Base-by-base conservation (phyloP, 2,329 filamentous ascomycete genomes). In the Penicillium nordicum region DNA sequence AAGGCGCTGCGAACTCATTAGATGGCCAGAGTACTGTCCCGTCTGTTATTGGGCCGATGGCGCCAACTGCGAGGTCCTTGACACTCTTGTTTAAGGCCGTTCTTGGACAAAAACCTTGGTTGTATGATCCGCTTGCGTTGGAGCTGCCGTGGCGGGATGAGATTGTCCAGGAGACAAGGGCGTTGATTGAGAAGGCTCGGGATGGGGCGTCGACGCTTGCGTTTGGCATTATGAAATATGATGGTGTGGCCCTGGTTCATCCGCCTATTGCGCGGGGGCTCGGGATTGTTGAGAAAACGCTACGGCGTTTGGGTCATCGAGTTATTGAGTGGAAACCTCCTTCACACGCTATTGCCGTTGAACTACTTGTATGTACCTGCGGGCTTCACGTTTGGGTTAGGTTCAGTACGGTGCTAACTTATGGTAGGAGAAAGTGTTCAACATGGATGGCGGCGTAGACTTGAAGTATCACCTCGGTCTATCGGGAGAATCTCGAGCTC, bases 141-240 rank as follows among this genome's bases (percentile, higher is more conserved):
- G 84, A 88, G 21, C 76, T 90, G 0, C 87, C 87, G 0, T 90
- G 86, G 82, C 79, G 86, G 2, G 71, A 80, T 25, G 76, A 82
- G 3, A 46, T 74, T 30, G 75, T 72, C 40, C 52, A 69, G 21
- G 61, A 69, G 40, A 71, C 71, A 0, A 62, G 60, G 65, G 70
- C 78, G 11, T 68, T 79, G 2, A 76, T 80, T 21, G 65, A 73
- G 14, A 67, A 66, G 3, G 70, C 71, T 1, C 65, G 63, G 1
- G 62, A 64, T 1, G 69, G 67, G 2, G 57, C 63, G 1, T 62
- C 66, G 1, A 72, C 76, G 9, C 74, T 88, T 18, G 75, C 79
- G 4, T 82, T 88, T 63, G 85, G 78, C 0, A 69, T 87, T 0
- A 66, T 86, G 40, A 77, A 71, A 57, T 73, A 79, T 11, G 83